Percentiles rank a stretch among this genome's conserved stretches.
These are phyloP conservation scores for Colletotrichum chrysophilum DNA, from an alignment of 2,329 filamentous ascomycete genomes.

Conservation along the genomic window DNA sequence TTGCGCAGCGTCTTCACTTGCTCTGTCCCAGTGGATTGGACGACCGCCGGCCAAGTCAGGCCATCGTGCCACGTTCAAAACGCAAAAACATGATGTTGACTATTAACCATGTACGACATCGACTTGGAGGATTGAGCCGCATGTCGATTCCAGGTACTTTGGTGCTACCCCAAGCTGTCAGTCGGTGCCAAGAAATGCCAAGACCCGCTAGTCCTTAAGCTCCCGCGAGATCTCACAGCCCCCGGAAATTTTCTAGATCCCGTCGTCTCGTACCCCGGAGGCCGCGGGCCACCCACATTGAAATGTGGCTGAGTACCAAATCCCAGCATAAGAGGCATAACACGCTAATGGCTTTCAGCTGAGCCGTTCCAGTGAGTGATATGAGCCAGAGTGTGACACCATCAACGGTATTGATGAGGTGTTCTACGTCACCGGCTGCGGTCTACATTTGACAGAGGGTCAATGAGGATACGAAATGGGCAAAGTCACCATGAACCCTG, in stretches of 20 bases:
- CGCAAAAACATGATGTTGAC: neutral
- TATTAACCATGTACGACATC: neutral
- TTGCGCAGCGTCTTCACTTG: neutral
- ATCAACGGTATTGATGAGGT: too few relatives aligned
- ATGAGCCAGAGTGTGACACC: too few relatives aligned
- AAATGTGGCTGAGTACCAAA: neutral
- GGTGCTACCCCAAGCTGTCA: neutral
- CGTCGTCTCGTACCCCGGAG: neutral
- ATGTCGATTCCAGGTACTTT: neutral
- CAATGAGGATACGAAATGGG: too few relatives aligned
- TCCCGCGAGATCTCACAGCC: neutral
- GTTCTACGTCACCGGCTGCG: too few relatives aligned
- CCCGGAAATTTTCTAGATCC: neutral
- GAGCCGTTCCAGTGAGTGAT: too few relatives aligned
- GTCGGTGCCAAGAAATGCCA: neutral
- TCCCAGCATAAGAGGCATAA: too few relatives aligned
- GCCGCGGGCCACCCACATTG: neutral
- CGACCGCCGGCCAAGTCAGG: neutral
- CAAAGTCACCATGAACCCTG: too few relatives aligned
- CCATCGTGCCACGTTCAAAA: fast-evolving
- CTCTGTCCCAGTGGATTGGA: neutral
- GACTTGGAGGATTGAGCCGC: neutral
- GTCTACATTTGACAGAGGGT: too few relatives aligned
- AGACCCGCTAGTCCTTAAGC: neutral
- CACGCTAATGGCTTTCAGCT: too few relatives aligned